These are phyloP conservation scores for Sporothrix mexicana DNA, from an alignment of 2,329 filamentous ascomycete species.

Conservation along the genomic window DNA sequence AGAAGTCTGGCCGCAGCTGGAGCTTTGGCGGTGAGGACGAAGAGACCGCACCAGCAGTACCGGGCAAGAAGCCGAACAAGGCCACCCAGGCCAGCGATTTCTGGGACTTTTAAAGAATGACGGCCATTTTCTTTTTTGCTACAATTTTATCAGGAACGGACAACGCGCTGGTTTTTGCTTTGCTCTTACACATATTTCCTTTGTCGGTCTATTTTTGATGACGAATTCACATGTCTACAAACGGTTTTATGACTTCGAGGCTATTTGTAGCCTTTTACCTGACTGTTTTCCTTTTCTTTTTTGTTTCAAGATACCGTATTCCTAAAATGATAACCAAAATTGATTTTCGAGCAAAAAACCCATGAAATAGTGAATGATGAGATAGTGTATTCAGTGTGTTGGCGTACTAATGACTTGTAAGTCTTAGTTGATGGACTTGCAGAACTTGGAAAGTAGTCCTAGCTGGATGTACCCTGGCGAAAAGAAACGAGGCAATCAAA, in stretches of 20 bases:
- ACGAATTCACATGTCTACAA: slow-evolving; percentile 28
- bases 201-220: slow-evolving; percentile 28
- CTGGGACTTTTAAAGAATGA: slow-evolving; percentile 53
- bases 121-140: not conserved
- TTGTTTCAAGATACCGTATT: not conserved
- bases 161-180: slow-evolving; percentile 5
- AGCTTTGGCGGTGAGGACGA: slow-evolving; percentile 57
- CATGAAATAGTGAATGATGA: not conserved
- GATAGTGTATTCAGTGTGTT: not conserved
- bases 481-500: slow-evolving; percentile 33
- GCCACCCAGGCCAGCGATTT: slow-evolving; percentile 49
- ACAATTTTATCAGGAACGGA: not conserved
- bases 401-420: not conserved
- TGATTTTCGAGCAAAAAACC: not conserved
- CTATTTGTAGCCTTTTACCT: not conserved
- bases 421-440: slow-evolving; percentile 17
- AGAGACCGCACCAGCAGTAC: slow-evolving; percentile 50
- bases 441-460: slow-evolving; percentile 6
- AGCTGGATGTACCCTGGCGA: slow-evolving; percentile 6
- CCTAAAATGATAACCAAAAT: not conserved
- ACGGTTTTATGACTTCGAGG: slow-evolving; percentile 11
- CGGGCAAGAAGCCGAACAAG: slow-evolving; percentile 49
- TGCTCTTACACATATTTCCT: not conserved
- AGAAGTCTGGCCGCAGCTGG: slow-evolving; percentile 62
- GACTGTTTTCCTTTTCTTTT: not conserved